Conservation (phyloP, 768 basidiomycete species). For the Boletus subcaerulescens region DNA sequence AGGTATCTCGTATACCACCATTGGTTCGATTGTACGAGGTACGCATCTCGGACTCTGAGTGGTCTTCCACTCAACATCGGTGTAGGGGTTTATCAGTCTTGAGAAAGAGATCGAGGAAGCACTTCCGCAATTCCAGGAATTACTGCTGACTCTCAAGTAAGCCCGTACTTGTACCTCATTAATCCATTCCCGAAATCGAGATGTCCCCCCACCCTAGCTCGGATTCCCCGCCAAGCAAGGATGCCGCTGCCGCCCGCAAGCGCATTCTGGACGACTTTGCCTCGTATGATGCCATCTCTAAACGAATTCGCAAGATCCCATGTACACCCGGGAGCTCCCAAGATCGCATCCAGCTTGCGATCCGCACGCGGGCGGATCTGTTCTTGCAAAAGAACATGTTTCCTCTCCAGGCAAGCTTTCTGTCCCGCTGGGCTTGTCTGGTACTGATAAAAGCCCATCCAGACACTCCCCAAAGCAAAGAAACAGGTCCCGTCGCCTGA, state of each 20-base stretch:
- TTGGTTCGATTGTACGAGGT: conserved; percentile 75
- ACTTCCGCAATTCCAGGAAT: conserved; percentile 86
- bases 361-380: conserved; percentile 68
- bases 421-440: background rate
- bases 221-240: conserved; percentile 57
- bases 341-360: conserved; percentile 79
- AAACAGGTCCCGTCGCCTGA: conserved; percentile 20
- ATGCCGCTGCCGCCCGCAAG: conserved; percentile 71
- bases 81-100: conserved; percentile 63
- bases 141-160: conserved; percentile 69
- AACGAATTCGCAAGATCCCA: conserved; percentile 75
- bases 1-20: conserved; percentile 53
- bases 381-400: conserved; percentile 93
- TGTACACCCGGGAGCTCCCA: conserved; percentile 69
- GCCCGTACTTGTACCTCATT: conserved; percentile 9
- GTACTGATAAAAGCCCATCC: background rate
- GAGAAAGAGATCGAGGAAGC: conserved; percentile 90
- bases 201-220: conserved; percentile 19
- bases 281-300: conserved; percentile 86
- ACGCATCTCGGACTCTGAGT: background rate
- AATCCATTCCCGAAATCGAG: background rate
- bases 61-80: background rate
- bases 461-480: conserved; percentile 51
- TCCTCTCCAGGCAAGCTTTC: conserved; percentile 32
- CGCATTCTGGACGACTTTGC: conserved; percentile 81